Evolutionary conservation across 805 yeast genomes (phyloP).

Genomic region (Pachysolen tannophilus): DNA sequence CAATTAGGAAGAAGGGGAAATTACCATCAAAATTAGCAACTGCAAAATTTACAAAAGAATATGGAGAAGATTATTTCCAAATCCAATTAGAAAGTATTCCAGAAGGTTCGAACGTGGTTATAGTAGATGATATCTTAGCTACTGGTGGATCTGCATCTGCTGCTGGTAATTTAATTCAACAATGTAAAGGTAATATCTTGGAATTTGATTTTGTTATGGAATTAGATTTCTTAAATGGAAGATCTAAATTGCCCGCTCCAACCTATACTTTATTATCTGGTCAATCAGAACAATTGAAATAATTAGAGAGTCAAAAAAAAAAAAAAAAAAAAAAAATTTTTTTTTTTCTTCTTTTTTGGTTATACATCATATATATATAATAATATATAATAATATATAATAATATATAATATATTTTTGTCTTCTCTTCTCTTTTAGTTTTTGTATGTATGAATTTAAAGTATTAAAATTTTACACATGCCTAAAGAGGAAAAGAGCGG

Average conservation of each 20-base stretch:
- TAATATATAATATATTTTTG: too few relatives aligned
- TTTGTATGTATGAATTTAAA: too few relatives aligned
- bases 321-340: too few relatives aligned
- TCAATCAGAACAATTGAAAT: slow-evolving; percentile 48
- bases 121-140: slow-evolving; percentile 94
- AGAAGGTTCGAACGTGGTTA: slow-evolving; percentile 68
- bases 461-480: too few relatives aligned
- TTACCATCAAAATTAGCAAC: slow-evolving; percentile 76
- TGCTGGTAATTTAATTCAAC: slow-evolving; percentile 75
- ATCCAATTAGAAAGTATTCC: slow-evolving; percentile 78
- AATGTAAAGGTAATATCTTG: slow-evolving; percentile 59
- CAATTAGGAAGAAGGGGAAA: slow-evolving; percentile 92
- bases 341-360: too few relatives aligned
- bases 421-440: too few relatives aligned
- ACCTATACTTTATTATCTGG: slow-evolving; percentile 85
- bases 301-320: too few relatives aligned
- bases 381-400: too few relatives aligned
- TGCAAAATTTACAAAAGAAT: slow-evolving; percentile 79
- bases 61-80: slow-evolving; percentile 81
- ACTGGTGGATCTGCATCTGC: slow-evolving; percentile 96
- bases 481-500: too few relatives aligned
- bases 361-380: too few relatives aligned
- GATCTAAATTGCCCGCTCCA: slow-evolving; percentile 78
- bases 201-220: slow-evolving; percentile 90
- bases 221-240: slow-evolving; percentile 91